Evolutionary conservation across 371 early-diverging fungal genomes (phyloP), one percentile per base, ranked within the genome.

Genomic region (Mortierella sp.): DNA sequence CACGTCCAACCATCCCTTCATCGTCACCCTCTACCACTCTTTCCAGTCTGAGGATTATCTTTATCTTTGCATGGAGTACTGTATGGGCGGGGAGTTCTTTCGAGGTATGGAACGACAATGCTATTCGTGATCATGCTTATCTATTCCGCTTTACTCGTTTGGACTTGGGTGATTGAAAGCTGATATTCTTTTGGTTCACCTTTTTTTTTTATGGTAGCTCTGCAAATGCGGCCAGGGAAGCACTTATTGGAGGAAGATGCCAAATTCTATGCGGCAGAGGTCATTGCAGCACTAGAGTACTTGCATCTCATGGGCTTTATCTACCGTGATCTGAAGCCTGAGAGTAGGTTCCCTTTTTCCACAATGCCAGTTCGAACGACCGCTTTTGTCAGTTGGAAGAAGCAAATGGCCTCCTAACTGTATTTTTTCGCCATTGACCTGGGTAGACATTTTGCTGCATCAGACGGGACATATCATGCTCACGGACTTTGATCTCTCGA

Each of bases 251-350:
- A 99, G 82, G 93, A 96, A 63, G 97, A 95, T 72, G 98, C 98
- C 29, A 92, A 95, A 75, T 99, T 99, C 83, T 99, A 99, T 89
- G 98, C 98, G 0, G 99, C 99, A 54, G 99, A 99, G 89, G 98
- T 99, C 7, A 93, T 96, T 75, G 91, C 92, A 24, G 95, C 97
- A 2, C 90, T 99, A 35, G 99, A 99, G 88, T 98, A 98, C 84
- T 91, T 99, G 84, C 99, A 99, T 88, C 90, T 97, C 72, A 96
- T 96, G 91, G 99, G 98, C 0, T 97, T 97, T 80, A 97, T 99
- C 48, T 99, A 99, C 88, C 91, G 99, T 55, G 99, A 99, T 89
- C 92, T 99, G 77, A 99, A 99, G 87, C 99, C 99, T 21, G 99
- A 99, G 88, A 99, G 98, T 96, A 92, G 91, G 93, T 24, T 14